Evolutionary conservation across 306 rosid genomes (phyloP).

Genomic region (Comarum palustre): DNA sequence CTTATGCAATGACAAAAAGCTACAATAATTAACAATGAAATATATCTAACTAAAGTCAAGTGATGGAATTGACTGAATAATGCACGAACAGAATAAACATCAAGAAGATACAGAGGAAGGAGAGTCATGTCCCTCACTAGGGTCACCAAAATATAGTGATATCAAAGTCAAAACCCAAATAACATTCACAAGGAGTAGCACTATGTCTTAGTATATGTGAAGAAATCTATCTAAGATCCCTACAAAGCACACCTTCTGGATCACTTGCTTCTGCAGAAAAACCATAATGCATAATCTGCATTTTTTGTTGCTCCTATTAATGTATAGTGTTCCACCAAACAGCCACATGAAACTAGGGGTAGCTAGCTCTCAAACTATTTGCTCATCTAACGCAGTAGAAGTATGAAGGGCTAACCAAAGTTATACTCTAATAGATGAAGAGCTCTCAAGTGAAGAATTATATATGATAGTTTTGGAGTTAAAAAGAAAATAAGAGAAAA

Average conservation of each 20-base stretch:
- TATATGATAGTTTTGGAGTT: too few relatives aligned
- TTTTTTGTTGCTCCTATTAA: neutral
- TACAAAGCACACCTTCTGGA: neutral
- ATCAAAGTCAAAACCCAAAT: constrained; percentile 1
- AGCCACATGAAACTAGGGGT: neutral
- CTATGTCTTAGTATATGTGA: neutral
- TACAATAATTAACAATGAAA: neutral
- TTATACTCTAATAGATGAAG: too few relatives aligned
- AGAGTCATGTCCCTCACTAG: neutral
- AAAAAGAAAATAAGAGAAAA: too few relatives aligned
- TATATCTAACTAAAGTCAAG: neutral
- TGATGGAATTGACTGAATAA: neutral
- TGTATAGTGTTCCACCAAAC: neutral
- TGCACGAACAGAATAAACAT: neutral
- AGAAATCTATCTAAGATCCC: neutral
- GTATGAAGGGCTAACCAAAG: too few relatives aligned
- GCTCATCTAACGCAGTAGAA: too few relatives aligned
- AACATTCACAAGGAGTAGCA: neutral
- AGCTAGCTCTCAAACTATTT: too few relatives aligned
- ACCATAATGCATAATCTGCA: neutral
- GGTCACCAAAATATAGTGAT: neutral
- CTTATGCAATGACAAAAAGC: neutral
- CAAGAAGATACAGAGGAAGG: neutral
- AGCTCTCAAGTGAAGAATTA: too few relatives aligned
- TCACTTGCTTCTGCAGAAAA: neutral